Percentiles rank a stretch among this genome's conserved stretches.
Evolutionary conservation across 345 rosid genomes (phyloP).

Genomic region (Arabidopsis thaliana): DNA sequence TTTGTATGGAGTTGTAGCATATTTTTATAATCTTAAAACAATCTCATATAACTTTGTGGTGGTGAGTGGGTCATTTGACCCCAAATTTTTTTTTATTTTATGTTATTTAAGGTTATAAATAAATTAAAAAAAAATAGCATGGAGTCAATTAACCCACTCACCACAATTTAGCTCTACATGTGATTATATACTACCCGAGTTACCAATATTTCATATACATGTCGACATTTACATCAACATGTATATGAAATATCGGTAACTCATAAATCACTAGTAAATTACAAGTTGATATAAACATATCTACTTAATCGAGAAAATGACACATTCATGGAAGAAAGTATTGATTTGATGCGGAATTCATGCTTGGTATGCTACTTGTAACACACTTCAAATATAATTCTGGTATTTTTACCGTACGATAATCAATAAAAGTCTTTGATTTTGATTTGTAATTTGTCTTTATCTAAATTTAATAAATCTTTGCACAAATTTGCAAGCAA

Average conservation of each 20-base stretch:
- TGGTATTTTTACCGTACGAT: constrained; percentile 32
- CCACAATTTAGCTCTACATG: neutral
- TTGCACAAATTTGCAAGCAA: constrained; percentile 29
- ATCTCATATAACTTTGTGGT: too few species aligned
- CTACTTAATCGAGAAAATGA: constrained; percentile 21
- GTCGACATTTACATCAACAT: neutral
- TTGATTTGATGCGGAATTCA: constrained; percentile 27
- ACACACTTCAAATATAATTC: constrained; percentile 35
- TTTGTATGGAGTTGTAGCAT: too few species aligned
- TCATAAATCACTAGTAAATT: neutral
- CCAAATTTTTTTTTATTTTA: too few species aligned
- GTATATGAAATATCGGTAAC: too few species aligned
- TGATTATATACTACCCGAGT: neutral
- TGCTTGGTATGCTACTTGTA: constrained; percentile 43
- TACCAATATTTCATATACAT: neutral
- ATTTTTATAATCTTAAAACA: too few species aligned
- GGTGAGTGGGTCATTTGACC: too few species aligned
- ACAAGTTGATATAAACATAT: constrained; percentile 9
- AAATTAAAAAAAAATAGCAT: too few species aligned
- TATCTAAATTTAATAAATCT: constrained; percentile 4
- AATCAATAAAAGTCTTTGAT: constrained; percentile 14
- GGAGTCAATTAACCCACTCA: neutral
- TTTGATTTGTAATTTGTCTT: constrained; percentile 22
- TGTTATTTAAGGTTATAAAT: too few species aligned
- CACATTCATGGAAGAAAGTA: constrained; percentile 20